These are phyloP conservation scores for Miscanthus lutarioriparius DNA, from an alignment of 176 grass and related monocot genomes.

Conservation along the genomic window DNA sequence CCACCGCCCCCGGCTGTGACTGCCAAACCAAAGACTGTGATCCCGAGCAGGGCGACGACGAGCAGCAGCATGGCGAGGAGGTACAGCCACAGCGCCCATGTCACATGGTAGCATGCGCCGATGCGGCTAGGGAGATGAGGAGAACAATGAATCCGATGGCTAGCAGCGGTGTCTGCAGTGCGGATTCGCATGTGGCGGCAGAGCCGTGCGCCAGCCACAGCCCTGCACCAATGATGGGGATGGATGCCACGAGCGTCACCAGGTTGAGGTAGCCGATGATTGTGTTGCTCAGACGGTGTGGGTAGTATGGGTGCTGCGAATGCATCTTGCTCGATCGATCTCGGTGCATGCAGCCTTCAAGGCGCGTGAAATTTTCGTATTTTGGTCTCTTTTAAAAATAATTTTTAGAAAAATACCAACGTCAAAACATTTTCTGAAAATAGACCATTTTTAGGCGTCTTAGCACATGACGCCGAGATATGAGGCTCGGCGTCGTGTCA, in stretches of 20 bases:
- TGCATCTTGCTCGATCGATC: conserved; percentile 4
- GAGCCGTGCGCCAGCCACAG: conserved; percentile 69
- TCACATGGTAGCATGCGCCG: conserved; percentile 69
- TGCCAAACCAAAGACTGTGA: conserved; percentile 54
- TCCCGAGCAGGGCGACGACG: conserved; percentile 49
- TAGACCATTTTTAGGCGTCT: too few species aligned
- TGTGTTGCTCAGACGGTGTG: conserved; percentile 68
- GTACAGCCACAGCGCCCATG: conserved; percentile 75
- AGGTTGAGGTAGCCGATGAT: conserved; percentile 78
- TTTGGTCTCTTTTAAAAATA: too few species aligned
- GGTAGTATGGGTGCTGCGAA: not conserved
- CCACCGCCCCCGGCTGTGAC: conserved; percentile 64
- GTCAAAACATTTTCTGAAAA: too few species aligned
- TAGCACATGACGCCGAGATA: too few species aligned
- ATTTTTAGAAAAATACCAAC: too few species aligned
- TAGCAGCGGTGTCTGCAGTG: conserved; percentile 64
- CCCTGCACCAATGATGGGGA: conserved; percentile 73
- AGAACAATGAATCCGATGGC: conserved; percentile 70
- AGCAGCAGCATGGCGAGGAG: conserved; percentile 66
- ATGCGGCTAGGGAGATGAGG: conserved; percentile 68
- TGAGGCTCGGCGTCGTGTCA: too few species aligned
- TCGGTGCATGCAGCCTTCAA: not conserved
- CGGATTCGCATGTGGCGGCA: conserved; percentile 53
- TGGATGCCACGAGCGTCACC: conserved; percentile 64
- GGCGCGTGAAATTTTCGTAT: too few species aligned